Evolutionary conservation across 257 asterid genomes (phyloP).

Genomic region (Petunia axillaris): DNA sequence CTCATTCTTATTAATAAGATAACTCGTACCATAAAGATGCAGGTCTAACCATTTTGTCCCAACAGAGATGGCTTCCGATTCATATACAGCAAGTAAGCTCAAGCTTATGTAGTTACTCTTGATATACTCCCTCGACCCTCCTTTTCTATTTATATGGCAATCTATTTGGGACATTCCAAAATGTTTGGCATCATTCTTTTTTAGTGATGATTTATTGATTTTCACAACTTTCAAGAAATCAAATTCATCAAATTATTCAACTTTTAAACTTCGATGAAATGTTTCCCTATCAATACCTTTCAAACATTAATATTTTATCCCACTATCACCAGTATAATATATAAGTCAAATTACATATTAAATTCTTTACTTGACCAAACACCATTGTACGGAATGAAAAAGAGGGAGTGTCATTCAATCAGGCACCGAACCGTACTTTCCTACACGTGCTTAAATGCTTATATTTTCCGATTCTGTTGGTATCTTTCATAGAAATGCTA

Average conservation of each 20-base stretch:
- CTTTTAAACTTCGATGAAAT: slow-evolving; percentile 5
- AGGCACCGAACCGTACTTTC: not conserved
- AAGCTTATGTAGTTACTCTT: slow-evolving; percentile 11
- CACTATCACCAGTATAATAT: not conserved
- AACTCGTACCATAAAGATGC: slow-evolving; percentile 15
- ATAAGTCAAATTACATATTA: not conserved
- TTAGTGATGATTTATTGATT: not conserved
- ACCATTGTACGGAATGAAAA: not conserved
- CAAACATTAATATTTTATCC: slow-evolving; percentile 9
- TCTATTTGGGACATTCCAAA: slow-evolving; percentile 6
- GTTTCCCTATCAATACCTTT: not conserved
- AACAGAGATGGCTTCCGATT: slow-evolving; percentile 15
- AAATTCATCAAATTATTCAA: not conserved
- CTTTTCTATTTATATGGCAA: not conserved
- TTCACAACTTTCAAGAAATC: not conserved
- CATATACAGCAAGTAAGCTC: not conserved
- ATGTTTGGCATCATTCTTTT: slow-evolving; percentile 3
- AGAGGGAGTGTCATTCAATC: not conserved
- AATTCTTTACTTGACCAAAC: not conserved
- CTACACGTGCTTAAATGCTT: not conserved
- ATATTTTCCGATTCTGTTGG: not conserved
- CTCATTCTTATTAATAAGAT: slow-evolving; percentile 2
- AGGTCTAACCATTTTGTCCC: not conserved
- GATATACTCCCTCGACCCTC: not conserved
- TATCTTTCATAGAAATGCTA: slow-evolving; percentile 7